Evolutionary conservation across 305 asterid genomes (phyloP), one percentile per base, ranked within the genome.

Genomic region (Plantago rigida): DNA sequence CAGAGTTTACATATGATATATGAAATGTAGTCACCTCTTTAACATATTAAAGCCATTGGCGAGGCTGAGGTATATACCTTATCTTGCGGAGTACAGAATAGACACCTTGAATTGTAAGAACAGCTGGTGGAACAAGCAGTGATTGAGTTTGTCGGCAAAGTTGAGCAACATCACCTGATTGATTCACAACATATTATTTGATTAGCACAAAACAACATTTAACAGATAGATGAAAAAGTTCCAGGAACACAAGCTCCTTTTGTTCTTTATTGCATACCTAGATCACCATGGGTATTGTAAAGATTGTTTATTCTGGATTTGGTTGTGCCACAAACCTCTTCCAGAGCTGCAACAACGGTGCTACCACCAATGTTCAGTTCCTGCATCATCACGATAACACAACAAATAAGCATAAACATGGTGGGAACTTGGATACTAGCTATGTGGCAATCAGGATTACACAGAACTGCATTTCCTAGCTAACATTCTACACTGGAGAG

Each of bases 121-220:
- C 74, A 65, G 93, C 69, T 63, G 93, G 95, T 54, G 91, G 86
- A 62, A 86, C 93, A 75, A 87, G 95, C 53, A 84, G 82, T 53
- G 87, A 74, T 68, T 90, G 96, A 54, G 79, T 87, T 77, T 82
- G 94, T 56, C 95, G 89, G 80, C 89, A 90, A 76, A 82, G 85
- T 76, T 87, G 90, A 71, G 97, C 95, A 81, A 85, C 97, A 81
- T 90, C 97, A 78, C 97, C 97, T 90, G 74, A 84, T 77, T 34
- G 74, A 84, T 5, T 58, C 71, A 69, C 63, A 10, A 65, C 45
- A 64, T 15, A 60, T 45, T 56, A 64, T 56, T 73, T 55, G 62
- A 70, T 22, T 17, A 22, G 2, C 26, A 22, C 26, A 22, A 1
- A 22, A 17, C 53, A 22, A 22, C 14, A 31, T 31, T 3, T 5